These are phyloP conservation scores for Penicillium cinerascens DNA, from an alignment of 495 filamentous ascomycete genomes.

Conservation along the genomic window DNA sequence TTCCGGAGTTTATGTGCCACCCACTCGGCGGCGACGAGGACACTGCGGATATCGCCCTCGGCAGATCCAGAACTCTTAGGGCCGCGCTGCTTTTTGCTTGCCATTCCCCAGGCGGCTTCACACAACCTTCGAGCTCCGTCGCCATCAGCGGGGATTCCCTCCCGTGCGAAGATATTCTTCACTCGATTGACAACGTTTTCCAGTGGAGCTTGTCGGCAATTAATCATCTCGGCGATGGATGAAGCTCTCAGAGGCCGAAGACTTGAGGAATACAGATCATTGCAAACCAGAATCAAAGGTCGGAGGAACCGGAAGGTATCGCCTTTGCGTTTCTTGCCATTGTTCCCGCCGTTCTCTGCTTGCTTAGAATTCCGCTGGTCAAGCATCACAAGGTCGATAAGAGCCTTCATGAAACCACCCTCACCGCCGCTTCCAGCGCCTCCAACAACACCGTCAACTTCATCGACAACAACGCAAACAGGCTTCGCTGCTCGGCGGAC, in stretches of 20 bases:
- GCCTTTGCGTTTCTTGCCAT: constrained; percentile 58
- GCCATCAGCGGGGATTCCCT: constrained; percentile 79
- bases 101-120: constrained; percentile 89
- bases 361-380: constrained; percentile 75
- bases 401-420: constrained; percentile 90
- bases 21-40: constrained; percentile 95
- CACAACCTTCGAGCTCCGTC: constrained; percentile 87
- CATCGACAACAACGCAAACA: constrained; percentile 90
- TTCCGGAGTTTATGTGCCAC: constrained; percentile 76
- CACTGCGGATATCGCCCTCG: constrained; percentile 86
- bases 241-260: constrained; percentile 79
- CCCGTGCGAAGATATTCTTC: constrained; percentile 76
- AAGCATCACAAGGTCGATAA: constrained; percentile 80
- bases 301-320: constrained; percentile 82
- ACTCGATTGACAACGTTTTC: constrained; percentile 82
- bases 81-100: constrained; percentile 56
- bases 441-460: constrained; percentile 88
- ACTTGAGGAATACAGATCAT: constrained; percentile 93
- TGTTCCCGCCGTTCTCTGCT: constrained; percentile 29
- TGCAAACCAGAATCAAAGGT: constrained; percentile 91
- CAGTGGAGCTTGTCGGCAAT: constrained; percentile 81
- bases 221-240: constrained; percentile 81
- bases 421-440: constrained; percentile 68
- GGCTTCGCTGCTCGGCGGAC: constrained; percentile 74
- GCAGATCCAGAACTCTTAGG: constrained; percentile 52